Conservation (phyloP, 164 flowering plant species). For the Litsea cubeba region DNA sequence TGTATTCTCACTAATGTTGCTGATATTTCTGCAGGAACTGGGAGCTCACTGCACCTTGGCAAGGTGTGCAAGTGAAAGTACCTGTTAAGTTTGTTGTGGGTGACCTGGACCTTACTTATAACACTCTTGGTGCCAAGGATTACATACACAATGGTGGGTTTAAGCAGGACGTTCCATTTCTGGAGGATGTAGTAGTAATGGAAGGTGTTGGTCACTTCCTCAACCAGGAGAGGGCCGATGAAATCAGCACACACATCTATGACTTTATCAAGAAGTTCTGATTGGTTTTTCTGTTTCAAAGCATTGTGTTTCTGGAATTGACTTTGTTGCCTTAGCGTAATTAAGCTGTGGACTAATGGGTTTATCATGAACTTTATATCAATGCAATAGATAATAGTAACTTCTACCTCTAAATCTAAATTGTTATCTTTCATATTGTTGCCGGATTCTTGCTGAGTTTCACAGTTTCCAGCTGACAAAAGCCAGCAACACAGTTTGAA, state of each 20-base stretch:
- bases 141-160: slow-evolving; percentile 29
- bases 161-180: slow-evolving; percentile 18
- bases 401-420: too few relatives aligned
- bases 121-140: slow-evolving; percentile 21
- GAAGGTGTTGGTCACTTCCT: slow-evolving; percentile 15
- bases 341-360: neutral
- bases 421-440: too few relatives aligned
- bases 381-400: too few relatives aligned
- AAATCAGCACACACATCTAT: slow-evolving; percentile 9
- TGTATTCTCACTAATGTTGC: too few relatives aligned
- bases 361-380: too few relatives aligned
- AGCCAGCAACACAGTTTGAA: too few relatives aligned
- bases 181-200: slow-evolving; percentile 12
- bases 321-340: neutral
- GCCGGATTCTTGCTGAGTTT: too few relatives aligned
- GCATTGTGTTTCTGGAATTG: neutral
- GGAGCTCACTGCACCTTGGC: slow-evolving; percentile 55
- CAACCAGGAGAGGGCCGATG: slow-evolving; percentile 12
- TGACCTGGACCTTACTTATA: slow-evolving; percentile 32
- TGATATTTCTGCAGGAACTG: slow-evolving; percentile 28
- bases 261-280: slow-evolving; percentile 10
- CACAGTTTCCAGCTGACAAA: too few relatives aligned
- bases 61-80: slow-evolving; percentile 37
- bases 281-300: neutral
- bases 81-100: slow-evolving; percentile 45